Base-by-base conservation (phyloP, 805 yeast species). In the Kuraishia floccosa region DNA sequence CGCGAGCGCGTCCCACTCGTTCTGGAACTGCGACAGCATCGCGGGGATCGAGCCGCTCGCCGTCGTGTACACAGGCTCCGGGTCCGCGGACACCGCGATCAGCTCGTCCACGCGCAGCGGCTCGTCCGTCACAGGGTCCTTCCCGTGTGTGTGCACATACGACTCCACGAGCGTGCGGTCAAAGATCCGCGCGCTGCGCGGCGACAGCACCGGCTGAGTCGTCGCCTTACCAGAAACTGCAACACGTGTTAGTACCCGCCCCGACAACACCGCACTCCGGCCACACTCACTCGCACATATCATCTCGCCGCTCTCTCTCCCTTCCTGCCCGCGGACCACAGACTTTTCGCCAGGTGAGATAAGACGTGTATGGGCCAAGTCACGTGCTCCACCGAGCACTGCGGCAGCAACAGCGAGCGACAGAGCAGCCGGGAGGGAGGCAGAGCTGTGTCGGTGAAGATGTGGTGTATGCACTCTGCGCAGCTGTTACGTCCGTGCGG, bases 1-100 rank as follows among this genome's bases (percentile, higher is more conserved):
- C 18, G 89, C 82, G 27, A 83, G 49, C 0, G 95, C 72, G 47
- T 87, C 96, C 86, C 93, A 87, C 52, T 86, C 95, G 36, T 77
- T 73, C 49, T 87, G 96, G 38, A 87, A 72, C 2, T 80, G 60
- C 3, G 83, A 63, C 30, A 87, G 58, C 42, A 87, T 53, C 4
- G 82, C 63, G 0, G 97, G 97, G 19, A 87, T 82, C 0, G 93
- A 80, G 15, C 76, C 68, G 35, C 60, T 46, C 0, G 66, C 58
- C 1, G 80, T 61, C 39, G 50, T 55, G 33, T 58, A 64, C 3
- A 31, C 19, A 10, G 40, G 41, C 4, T 49, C 52, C 4, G 66
- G 58, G 4, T 65, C 61, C 5, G 33, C 23, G 10, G 42, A 39
- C 7, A 56, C 42, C 3, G 56, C 54, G 6, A 86, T 56, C 9